Base-by-base conservation (phyloP, 2,329 filamentous ascomycete genomes). In the Aureobasidium subglaciale region DNA sequence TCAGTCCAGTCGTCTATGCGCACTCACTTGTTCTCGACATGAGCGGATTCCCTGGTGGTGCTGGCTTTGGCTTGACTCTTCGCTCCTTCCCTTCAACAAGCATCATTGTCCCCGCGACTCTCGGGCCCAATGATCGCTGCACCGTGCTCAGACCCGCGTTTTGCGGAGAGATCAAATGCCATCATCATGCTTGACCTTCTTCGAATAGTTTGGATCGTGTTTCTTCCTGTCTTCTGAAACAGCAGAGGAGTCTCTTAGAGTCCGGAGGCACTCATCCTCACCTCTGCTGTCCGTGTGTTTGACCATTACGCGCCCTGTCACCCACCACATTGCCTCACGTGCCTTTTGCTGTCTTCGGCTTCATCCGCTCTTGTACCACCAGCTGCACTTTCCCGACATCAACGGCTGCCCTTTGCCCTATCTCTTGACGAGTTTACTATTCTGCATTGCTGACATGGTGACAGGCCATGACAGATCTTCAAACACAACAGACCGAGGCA, bases 1-100 rank as follows among this genome's bases (percentile, higher is more conserved):
- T 48, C 45, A n/a, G 43, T 52, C 43, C 43, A 46, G 29, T 46
- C 29, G 43, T 46, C 30, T 48, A 48, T 48, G 20, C 43, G 43
- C 30, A 22, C 4, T 30, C 29, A 24, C 24, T 34, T 16, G 18
- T 13, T 20, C 15, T 35, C 30, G 43, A 35, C 43, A 32, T 46
- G 27, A 18, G 25, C 29, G 13, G 29, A 25, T 15, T 10, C 18
- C n/a, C 18, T 18, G 15, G 8, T 5, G n/a, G n/a, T n/a, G n/a
- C n/a, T n/a, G n/a, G n/a, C n/a, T 37, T 37, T 15, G 6, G 9
- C 27, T 42, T 27, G 40, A 22, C 15, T 24, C 27, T 42, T 15
- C 35, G 43, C 30, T 48, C 42, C 16, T 20, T 11, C 27, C 16
- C 9, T 18, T 30, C 42, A 45, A 15, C 42, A 22, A 32, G 42